These are phyloP conservation scores for Fusarium globosum DNA, from an alignment of 2,329 filamentous ascomycete species.

Conservation along the genomic window DNA sequence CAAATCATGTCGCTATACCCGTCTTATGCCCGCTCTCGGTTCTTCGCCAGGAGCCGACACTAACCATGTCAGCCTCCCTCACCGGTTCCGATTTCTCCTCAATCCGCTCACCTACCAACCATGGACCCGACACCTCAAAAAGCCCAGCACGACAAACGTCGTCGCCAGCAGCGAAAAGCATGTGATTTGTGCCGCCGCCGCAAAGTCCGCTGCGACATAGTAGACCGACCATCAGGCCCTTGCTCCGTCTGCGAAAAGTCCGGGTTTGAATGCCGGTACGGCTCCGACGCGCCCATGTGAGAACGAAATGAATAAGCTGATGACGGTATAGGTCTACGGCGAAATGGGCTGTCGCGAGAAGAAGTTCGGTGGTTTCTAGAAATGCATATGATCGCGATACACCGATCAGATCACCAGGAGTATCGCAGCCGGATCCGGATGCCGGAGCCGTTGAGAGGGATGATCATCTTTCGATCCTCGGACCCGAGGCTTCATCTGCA, in stretches of 20 bases:
- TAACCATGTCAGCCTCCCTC: constrained; percentile 1
- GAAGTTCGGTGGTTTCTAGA: constrained; percentile 20
- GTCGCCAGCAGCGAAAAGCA: constrained; percentile 48
- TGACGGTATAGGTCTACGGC: constrained; percentile 28
- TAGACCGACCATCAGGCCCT: constrained; percentile 25
- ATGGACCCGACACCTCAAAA: constrained; percentile 21
- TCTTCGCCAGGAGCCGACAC: constrained; percentile 19
- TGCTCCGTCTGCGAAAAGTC: constrained; percentile 43
- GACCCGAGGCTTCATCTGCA: constrained; percentile 1
- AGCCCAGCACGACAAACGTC: constrained; percentile 11
- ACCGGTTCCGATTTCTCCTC: constrained; percentile 37
- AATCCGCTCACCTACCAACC: neutral
- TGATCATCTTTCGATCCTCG: constrained; percentile 3
- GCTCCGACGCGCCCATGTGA: constrained; percentile 7
- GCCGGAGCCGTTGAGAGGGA: constrained; percentile 22
- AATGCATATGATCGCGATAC: neutral
- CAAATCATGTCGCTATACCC: neutral
- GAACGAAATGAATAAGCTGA: neutral
- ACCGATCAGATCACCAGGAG: constrained; percentile 2
- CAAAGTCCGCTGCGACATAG: constrained; percentile 43
- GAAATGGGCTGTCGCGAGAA: constrained; percentile 37
- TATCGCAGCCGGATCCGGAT: constrained; percentile 16
- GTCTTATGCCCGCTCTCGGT: neutral
- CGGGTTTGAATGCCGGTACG: constrained; percentile 42
- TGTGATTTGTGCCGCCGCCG: constrained; percentile 43